Conservation (phyloP, 1,284 basidiomycete genomes). For the Irpex sp. region DNA sequence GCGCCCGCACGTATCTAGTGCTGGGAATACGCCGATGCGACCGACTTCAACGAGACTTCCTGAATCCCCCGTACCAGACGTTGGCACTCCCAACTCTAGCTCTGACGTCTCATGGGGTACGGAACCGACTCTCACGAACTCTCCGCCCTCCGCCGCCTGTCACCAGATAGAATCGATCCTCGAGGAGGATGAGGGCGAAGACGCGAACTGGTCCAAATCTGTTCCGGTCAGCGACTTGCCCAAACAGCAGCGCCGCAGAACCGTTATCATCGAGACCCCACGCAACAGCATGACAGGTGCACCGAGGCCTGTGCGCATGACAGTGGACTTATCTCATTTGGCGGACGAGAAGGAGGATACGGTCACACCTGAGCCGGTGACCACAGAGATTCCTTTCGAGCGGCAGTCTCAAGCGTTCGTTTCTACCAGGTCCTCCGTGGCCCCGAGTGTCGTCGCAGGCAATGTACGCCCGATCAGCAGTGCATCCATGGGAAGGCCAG, state of each 20-base stretch:
- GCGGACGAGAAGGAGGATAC: slow-evolving; percentile 14
- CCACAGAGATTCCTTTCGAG: neutral
- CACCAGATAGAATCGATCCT: slow-evolving; percentile 1
- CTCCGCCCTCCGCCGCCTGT: slow-evolving; percentile 2
- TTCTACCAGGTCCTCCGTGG: slow-evolving; percentile 8
- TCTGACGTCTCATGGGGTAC: slow-evolving; percentile 12
- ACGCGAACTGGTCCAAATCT: neutral
- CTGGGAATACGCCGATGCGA: neutral
- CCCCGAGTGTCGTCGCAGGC: slow-evolving; percentile 1
- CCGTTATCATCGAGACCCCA: slow-evolving; percentile 29
- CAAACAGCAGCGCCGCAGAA: slow-evolving; percentile 24
- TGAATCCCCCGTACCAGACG: slow-evolving; percentile 9
- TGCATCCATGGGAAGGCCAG: slow-evolving; percentile 20
- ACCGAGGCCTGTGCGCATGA: slow-evolving; percentile 8
- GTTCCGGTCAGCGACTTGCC: neutral
- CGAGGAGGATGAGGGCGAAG: neutral
- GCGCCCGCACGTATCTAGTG: neutral
- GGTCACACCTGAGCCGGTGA: slow-evolving; percentile 18
- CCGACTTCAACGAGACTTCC: slow-evolving; percentile 10
- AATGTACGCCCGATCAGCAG: slow-evolving; percentile 20
- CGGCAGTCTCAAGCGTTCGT: neutral
- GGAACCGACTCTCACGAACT: slow-evolving; percentile 14
- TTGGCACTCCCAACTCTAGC: slow-evolving; percentile 5
- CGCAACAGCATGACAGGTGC: slow-evolving; percentile 5
- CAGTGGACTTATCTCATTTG: slow-evolving; percentile 13